Evolutionary conservation across 2,329 filamentous ascomycete species (phyloP), one percentile per base, ranked within the genome.

Genomic region (Ceratocystis huliohia): DNA sequence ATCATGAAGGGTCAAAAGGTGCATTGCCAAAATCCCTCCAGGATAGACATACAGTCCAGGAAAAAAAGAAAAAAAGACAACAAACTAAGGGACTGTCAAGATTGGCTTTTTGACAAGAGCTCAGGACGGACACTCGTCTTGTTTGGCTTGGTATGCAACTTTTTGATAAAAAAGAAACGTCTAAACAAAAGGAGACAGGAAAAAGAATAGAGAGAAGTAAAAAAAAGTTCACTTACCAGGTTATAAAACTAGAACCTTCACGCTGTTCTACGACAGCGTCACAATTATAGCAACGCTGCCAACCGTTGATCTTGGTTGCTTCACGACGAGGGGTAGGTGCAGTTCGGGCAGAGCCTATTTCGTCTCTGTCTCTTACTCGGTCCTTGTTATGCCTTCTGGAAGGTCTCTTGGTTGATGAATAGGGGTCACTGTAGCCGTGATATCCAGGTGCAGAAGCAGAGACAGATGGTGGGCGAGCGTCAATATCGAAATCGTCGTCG

Each of bases 161-260:
- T 57, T 57, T 57, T 15, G 37, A 41, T 41, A 41, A 41, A 37
- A 13, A 41, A 15, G 37, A 57, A 33, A 57, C 2, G 17, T 66
- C 41, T 46, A 46, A 3, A 13, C 13, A 8, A 41, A 41, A 41
- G 37, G 37, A 10, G 53, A 8, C 15, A 46, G 7, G 30, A 6
- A 25, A 15, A 56, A 71, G 64, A 73, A 70, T 30, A 8, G 67
- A 48, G 8, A 20, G 61, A 20, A 33, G 28, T 46, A 61, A 15
- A 63, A 65, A 44, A 59, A 59, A 15, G n/a, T 6, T 30, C 50
- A 76, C 84, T 76, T 78, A 89, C 87, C 91, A 96, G 33, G 85
- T 91, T 84, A 95, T 93, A 73, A 93, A 91, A 75, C 93, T 92
- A 75, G 88, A 91, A 57, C 90, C 90, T 74, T 93, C 88, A 70